These are phyloP conservation scores for Phytophthora tentaculata DNA, from an alignment of 352 stramenopile genomes.

Conservation along the genomic window DNA sequence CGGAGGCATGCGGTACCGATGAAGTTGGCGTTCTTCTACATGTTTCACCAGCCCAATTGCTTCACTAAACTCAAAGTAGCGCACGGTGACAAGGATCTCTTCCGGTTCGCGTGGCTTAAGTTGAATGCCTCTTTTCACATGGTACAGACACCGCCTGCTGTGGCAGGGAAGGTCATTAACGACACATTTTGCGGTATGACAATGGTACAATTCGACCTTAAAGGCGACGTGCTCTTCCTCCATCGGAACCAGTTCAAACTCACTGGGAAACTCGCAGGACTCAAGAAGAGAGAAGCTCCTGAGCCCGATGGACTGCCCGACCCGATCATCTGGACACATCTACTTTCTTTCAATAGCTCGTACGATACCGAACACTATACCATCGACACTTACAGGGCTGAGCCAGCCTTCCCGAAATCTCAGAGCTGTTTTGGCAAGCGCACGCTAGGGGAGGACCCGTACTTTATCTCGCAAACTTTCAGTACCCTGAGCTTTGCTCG, in stretches of 20 bases:
- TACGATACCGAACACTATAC: constrained; percentile 43
- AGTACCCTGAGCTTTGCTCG: constrained; percentile 29
- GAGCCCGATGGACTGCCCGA: constrained; percentile 39
- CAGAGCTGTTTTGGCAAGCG: constrained; percentile 66
- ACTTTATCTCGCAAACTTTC: constrained; percentile 39
- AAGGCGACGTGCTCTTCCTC: constrained; percentile 48
- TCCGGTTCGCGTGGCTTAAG: constrained; percentile 64
- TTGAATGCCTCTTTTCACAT: constrained; percentile 53
- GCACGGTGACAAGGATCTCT: constrained; percentile 72
- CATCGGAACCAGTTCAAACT: constrained; percentile 62
- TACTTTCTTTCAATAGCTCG: constrained; percentile 62
- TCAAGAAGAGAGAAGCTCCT: constrained; percentile 23
- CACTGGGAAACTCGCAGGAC: constrained; percentile 23
- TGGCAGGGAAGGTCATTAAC: constrained; percentile 41
- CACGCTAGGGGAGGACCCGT: constrained; percentile 23
- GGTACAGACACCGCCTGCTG: constrained; percentile 45
- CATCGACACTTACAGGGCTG: constrained; percentile 57
- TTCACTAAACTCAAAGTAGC: constrained; percentile 45
- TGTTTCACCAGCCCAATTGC: constrained; percentile 46
- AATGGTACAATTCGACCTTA: constrained; percentile 49
- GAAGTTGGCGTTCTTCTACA: constrained; percentile 45
- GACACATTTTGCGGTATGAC: constrained; percentile 56
- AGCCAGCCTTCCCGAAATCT: constrained; percentile 38
- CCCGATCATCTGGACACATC: constrained; percentile 63
- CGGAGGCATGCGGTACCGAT: constrained; percentile 37